These are phyloP conservation scores for Hymenoscyphus salicellus DNA, from an alignment of 2,329 filamentous ascomycete genomes.

Conservation along the genomic window DNA sequence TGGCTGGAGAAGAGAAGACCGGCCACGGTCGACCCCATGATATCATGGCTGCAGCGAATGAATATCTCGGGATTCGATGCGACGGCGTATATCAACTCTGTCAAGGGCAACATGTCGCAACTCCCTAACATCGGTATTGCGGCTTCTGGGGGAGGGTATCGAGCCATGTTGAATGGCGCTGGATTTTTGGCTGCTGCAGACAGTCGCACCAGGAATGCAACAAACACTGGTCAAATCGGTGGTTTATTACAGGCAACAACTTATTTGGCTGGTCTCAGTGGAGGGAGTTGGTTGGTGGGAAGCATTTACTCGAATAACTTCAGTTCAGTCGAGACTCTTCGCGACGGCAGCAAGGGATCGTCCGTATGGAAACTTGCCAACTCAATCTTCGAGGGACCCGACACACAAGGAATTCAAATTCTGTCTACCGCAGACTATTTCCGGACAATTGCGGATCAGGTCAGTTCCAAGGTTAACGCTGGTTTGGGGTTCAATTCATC, in stretches of 20 bases:
- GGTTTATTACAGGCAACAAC: slow-evolving; percentile 78
- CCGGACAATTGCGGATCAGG: slow-evolving; percentile 53
- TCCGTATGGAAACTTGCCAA: slow-evolving; percentile 61
- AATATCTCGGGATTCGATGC: slow-evolving; percentile 78
- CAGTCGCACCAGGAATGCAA: slow-evolving; percentile 62
- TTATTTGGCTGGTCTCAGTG: slow-evolving; percentile 77
- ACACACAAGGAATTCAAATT: slow-evolving; percentile 48
- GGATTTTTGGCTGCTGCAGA: slow-evolving; percentile 80
- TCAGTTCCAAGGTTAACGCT: slow-evolving; percentile 59
- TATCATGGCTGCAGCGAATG: slow-evolving; percentile 66
- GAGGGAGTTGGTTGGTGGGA: slow-evolving; percentile 82
- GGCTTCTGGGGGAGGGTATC: slow-evolving; percentile 79
- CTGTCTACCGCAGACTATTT: slow-evolving; percentile 62
- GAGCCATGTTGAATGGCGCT: slow-evolving; percentile 80
- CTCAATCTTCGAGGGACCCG: slow-evolving; percentile 59
- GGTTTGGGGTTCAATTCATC: slow-evolving; percentile 66
- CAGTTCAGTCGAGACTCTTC: slow-evolving; percentile 60
- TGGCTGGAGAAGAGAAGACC: slow-evolving; percentile 73
- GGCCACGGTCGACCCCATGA: slow-evolving; percentile 73
- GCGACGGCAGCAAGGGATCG: slow-evolving; percentile 43
- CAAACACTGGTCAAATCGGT: slow-evolving; percentile 65
- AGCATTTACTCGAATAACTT: slow-evolving; percentile 78
- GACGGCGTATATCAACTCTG: slow-evolving; percentile 63
- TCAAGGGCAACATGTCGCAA: slow-evolving; percentile 52
- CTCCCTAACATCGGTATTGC: slow-evolving; percentile 73